Conservation (phyloP, 2,329 filamentous ascomycete species). For the Penicillium frequentans region DNA sequence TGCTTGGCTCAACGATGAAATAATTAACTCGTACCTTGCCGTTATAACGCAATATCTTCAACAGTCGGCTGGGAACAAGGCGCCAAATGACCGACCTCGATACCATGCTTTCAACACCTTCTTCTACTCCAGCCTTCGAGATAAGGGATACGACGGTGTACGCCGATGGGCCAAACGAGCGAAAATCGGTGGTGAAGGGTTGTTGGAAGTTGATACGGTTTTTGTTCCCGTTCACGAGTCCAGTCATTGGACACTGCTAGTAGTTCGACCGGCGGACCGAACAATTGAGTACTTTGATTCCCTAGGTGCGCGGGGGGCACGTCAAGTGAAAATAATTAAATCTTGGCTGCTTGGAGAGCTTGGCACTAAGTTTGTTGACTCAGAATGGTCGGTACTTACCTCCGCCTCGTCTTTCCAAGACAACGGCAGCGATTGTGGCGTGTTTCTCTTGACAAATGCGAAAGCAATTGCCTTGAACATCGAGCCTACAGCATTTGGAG, state of each 20-base stretch:
- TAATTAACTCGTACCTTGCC: conserved; percentile 48
- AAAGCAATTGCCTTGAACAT: conserved; percentile 48
- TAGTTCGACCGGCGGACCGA: conserved; percentile 43
- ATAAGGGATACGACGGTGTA: conserved; percentile 42
- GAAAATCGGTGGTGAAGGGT: conserved; percentile 46
- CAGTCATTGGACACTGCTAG: conserved; percentile 50
- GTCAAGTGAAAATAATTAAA: conserved; percentile 39
- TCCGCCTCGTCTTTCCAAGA: conserved; percentile 45
- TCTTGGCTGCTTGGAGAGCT: conserved; percentile 46
- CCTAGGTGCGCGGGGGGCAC: conserved; percentile 33
- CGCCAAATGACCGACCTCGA: conserved; percentile 35
- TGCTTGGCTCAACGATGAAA: conserved; percentile 49
- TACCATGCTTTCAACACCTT: conserved; percentile 48
- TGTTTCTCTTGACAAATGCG: conserved; percentile 51
- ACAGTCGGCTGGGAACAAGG: conserved; percentile 31
- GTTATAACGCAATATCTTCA: conserved; percentile 43
- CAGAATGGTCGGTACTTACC: conserved; percentile 45
- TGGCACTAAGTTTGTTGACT: conserved; percentile 38
- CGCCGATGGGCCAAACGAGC: conserved; percentile 46
- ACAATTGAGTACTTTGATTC: conserved; percentile 52
- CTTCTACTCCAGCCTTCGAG: conserved; percentile 45
- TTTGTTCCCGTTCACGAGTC: conserved; percentile 50
- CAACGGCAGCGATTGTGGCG: conserved; percentile 52
- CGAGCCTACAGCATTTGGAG: conserved; percentile 44
- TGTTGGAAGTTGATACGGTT: conserved; percentile 48